Percentiles rank a stretch among this genome's conserved stretches.
These are phyloP conservation scores for Wallacemonas sp. DNA, from an alignment of 208 protist species.

Conservation along the genomic window DNA sequence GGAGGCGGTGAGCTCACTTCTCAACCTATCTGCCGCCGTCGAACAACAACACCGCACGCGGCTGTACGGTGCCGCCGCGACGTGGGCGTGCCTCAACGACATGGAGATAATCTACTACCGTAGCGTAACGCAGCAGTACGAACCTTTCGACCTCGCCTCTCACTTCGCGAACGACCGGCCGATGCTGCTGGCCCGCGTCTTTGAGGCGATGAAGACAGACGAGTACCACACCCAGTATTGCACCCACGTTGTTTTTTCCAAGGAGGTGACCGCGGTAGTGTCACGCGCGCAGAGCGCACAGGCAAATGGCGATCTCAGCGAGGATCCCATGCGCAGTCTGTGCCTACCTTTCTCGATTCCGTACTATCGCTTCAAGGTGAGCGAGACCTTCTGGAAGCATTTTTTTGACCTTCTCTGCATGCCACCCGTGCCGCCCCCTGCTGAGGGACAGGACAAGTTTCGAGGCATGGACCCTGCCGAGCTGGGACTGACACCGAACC, in stretches of 20 bases:
- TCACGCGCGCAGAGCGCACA: slow-evolving; percentile 71
- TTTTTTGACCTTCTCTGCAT: slow-evolving; percentile 78
- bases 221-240: slow-evolving; percentile 61
- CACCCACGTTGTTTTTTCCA: slow-evolving; percentile 71
- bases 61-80: slow-evolving; percentile 48
- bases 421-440: slow-evolving; percentile 59
- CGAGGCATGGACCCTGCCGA: slow-evolving; percentile 32
- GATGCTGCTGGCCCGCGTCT: slow-evolving; percentile 62
- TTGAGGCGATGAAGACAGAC: slow-evolving; percentile 42
- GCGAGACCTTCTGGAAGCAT: slow-evolving; percentile 60
- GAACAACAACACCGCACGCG: slow-evolving; percentile 38
- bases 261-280: slow-evolving; percentile 71
- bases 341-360: slow-evolving; percentile 62
- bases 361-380: slow-evolving; percentile 78
- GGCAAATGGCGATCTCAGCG: slow-evolving; percentile 52
- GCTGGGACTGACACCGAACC: slow-evolving; percentile 59
- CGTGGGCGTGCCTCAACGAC: slow-evolving; percentile 80
- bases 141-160: slow-evolving; percentile 36
- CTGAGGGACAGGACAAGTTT: slow-evolving; percentile 11
- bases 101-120: slow-evolving; percentile 85
- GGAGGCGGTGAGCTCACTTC: slow-evolving; percentile 54
- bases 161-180: slow-evolving; percentile 50
- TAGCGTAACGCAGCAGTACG: slow-evolving; percentile 55
- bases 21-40: slow-evolving; percentile 59
- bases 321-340: slow-evolving; percentile 75